Evolutionary conservation across 192 early-diverging fungal genomes (phyloP), one percentile per base, ranked within the genome.

Genomic region (Gigaspora rosea): DNA sequence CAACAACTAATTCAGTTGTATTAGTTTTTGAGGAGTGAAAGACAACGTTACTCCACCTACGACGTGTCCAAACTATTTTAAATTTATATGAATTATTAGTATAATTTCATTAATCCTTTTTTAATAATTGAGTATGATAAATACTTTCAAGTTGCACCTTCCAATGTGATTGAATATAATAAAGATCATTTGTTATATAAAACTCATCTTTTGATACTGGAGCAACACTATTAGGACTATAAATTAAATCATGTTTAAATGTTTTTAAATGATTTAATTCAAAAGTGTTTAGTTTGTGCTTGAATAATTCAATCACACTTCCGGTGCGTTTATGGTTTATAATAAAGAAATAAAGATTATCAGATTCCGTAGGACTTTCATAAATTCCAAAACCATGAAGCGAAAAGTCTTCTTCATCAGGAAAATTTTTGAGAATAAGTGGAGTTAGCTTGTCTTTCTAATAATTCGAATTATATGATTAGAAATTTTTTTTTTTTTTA

Each of bases 131-230:
- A 56, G 0, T 18, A n/a, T 5, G 52, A 56, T 18, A 56, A 15
- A 56, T 73, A 72, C 85, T 73, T 76, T 90, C 88, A 46, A 85
- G 2, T 41, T 6, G 41, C 3, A 61, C 66, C 54, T 83, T 82
- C 81, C 80, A 77, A 8, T 49, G 13, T 7, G 79, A 79, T 2
- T 73, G 22, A 8, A 35, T 69, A 56, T 83, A 74, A 41, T 51
- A 50, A 69, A 85, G 63, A 54, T 90, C 89, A 75, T 90, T 90
- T 22, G 88, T 87, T 7, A 86, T 84, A 75, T 90, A 90, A 63
- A 90, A 90, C 12, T 85, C 82, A 41, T 79, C 70, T 20, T 74
- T 82, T 9, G 88, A 88, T 5, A 80, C 76, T 16, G 89, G 86
- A 11, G 87, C 83, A 56, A 90, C 83, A 65, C 89, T 86, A 54